These are phyloP conservation scores for Shiraia bambusicola DNA, from an alignment of 2,329 filamentous ascomycete genomes.

Conservation along the genomic window DNA sequence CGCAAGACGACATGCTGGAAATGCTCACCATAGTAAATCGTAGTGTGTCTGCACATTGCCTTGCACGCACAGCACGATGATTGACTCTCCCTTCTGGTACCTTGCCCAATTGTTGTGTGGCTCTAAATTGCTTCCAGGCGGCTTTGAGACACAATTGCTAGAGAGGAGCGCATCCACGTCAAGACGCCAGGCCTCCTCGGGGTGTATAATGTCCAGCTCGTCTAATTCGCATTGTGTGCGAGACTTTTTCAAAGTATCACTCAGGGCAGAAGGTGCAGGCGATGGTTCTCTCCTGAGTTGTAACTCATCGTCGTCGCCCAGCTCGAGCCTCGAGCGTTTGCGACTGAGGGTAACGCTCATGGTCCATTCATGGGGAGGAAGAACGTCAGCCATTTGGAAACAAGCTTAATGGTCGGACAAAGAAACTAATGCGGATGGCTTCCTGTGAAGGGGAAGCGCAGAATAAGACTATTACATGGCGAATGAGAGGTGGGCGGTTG, in stretches of 20 bases:
- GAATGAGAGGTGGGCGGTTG: conserved; percentile 17
- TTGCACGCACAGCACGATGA: conserved; percentile 38
- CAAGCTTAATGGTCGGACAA: neutral
- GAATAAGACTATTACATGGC: conserved; percentile 6
- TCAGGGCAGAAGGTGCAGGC: conserved; percentile 17
- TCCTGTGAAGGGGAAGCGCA: conserved; percentile 1
- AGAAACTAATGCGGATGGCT: no score
- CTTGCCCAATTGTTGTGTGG: conserved; percentile 32
- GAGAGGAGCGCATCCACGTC: conserved; percentile 35
- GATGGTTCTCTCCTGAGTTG: conserved; percentile 22
- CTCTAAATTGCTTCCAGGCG: conserved; percentile 16
- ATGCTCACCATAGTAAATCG: conserved; percentile 37
- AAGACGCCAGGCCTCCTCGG: conserved; percentile 36
- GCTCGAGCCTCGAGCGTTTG: conserved; percentile 37
- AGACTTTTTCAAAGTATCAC: conserved; percentile 38
- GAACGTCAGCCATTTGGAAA: conserved; percentile 21
- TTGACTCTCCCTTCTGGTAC: conserved; percentile 19
- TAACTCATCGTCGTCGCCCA: conserved; percentile 23
- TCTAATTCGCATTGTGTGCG: conserved; percentile 41
- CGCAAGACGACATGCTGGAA: neutral
- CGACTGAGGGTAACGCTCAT: conserved; percentile 35
- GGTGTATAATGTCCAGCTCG: conserved; percentile 31
- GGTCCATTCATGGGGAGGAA: conserved; percentile 21
- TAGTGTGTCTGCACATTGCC: conserved; percentile 39
- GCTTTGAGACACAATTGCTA: conserved; percentile 24